phyloP scores from a whole-genome alignment of 2,329 filamentous ascomycete species.

The Pezicula neosporulosa region DNA sequence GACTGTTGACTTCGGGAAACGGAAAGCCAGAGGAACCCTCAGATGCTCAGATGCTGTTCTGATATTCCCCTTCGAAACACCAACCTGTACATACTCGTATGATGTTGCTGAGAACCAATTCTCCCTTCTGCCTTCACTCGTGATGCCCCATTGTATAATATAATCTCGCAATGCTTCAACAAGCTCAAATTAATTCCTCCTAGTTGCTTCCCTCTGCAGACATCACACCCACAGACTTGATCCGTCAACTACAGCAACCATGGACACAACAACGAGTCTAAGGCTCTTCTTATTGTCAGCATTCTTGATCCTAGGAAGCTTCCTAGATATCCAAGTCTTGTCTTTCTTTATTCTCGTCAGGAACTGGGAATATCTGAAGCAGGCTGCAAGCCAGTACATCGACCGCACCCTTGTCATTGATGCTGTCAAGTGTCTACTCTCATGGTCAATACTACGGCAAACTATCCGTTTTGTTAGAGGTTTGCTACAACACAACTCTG shows the following conservation, averaged over 20 bases:
- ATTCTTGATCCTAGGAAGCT: neutral
- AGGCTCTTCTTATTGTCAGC: neutral
- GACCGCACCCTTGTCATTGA: conserved; percentile 8
- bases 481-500: conserved; percentile 3
- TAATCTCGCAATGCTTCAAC: no score
- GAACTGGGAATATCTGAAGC: conserved; percentile 5
- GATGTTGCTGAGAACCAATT: neutral
- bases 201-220: neutral
- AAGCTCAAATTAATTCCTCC: no score
- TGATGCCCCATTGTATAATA: neutral
- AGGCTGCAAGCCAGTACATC: conserved; percentile 5
- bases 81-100: neutral
- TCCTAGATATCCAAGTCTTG: conserved; percentile 1
- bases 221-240: neutral
- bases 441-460: conserved; percentile 14
- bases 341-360: conserved; percentile 3
- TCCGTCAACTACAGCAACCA: neutral
- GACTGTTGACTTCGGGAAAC: neutral
- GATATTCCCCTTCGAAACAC: neutral
- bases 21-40: neutral
- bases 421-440: neutral
- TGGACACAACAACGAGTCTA: no score
- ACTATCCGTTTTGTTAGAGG: conserved; percentile 13
- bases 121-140: neutral
- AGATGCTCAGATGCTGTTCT: neutral